A percentile compares a stretch with the other conserved stretches of the same genome.
These are phyloP conservation scores for Penicillium sp. DNA, from an alignment of 2,329 filamentous ascomycete species.

Conservation along the genomic window DNA sequence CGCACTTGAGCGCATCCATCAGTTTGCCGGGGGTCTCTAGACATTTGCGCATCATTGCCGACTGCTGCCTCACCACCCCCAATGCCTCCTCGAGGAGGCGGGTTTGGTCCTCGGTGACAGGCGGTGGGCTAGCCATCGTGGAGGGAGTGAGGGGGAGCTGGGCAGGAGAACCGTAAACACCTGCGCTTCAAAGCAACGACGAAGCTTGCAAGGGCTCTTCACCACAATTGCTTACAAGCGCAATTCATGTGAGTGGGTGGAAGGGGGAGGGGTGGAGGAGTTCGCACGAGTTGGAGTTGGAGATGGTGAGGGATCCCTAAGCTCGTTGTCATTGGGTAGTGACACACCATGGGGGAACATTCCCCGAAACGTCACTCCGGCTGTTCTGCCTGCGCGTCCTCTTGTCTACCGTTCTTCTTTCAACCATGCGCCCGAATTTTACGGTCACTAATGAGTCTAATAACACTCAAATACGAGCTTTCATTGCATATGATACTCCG, in stretches of 20 bases:
- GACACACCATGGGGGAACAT: slow-evolving; percentile 15
- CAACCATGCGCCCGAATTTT: background rate
- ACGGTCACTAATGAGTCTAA: no score
- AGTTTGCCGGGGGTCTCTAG: slow-evolving; percentile 96
- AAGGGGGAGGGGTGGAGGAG: slow-evolving; percentile 5
- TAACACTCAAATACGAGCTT: no score
- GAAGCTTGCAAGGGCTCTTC: slow-evolving; percentile 9
- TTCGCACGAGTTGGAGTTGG: slow-evolving; percentile 20
- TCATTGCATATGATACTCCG: no score
- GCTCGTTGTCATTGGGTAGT: slow-evolving; percentile 20
- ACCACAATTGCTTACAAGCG: slow-evolving; percentile 8
- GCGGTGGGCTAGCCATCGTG: slow-evolving; percentile 53
- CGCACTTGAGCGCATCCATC: slow-evolving; percentile 99
- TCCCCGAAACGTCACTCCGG: slow-evolving; percentile 23
- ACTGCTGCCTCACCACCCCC: slow-evolving; percentile 94
- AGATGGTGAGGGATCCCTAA: slow-evolving; percentile 14
- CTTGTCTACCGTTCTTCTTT: slow-evolving; percentile 2
- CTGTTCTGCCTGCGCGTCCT: slow-evolving; percentile 13
- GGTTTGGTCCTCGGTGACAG: slow-evolving; percentile 74
- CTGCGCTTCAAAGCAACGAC: slow-evolving; percentile 14
- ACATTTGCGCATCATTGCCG: slow-evolving; percentile 93
- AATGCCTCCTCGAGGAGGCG: slow-evolving; percentile 96
- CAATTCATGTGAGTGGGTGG: slow-evolving; percentile 3
- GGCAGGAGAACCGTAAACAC: slow-evolving; percentile 27
- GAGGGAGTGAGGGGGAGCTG: slow-evolving; percentile 24